Evolutionary conservation across 345 rosid species (phyloP), one percentile per base, ranked within the genome.

Genomic region (Acer campestre): DNA sequence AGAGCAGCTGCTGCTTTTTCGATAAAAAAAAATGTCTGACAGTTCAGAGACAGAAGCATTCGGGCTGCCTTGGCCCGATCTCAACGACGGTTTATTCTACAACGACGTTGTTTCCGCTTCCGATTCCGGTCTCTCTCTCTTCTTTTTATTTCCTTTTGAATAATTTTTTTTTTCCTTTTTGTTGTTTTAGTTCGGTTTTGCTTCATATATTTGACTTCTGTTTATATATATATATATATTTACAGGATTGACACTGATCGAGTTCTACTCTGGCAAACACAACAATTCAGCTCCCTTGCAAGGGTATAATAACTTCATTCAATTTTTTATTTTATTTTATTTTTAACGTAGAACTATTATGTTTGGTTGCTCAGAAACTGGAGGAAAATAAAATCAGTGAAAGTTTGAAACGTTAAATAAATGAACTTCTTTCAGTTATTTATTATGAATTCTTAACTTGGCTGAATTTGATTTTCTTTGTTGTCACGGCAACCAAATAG

Each of bases 51-150:
- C 67, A 23, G 63, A 10, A 61, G 48, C 66, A 25, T 83, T 91
- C 66, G 98, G 98, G 61, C 27, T 79, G 66, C 91, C 90, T 1
- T 92, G 97, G 97, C 97, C 94, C 0, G 93, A 91, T 51, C 83
- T 90, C 78, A 94, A 94, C 83, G 91, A 90, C 61, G 97, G 97
- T 70, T 79, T 94, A 78, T 65, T 61, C 71, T 94, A 94, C 84
- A 85, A 78, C 75, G 98, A 93, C 79, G 75, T 75, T 73, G 82
- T 89, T 74, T 67, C 88, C 5, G 49, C 88, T 75, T 81, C 88
- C 70, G 91, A 86, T 42, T 90, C 91, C 77, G 93, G 97, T 91
- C 75, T 49, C 10, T 7, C 46, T 42, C 11, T 9, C 46, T 42
- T 42, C 46, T 8, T 42, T 42, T 42, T 2, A 8, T 42, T 23